A percentile compares a stretch with the other conserved stretches of the same genome.
Evolutionary conservation across 192 early-diverging fungal species (phyloP).

Genomic region (Ambispora gerdemannii): DNA sequence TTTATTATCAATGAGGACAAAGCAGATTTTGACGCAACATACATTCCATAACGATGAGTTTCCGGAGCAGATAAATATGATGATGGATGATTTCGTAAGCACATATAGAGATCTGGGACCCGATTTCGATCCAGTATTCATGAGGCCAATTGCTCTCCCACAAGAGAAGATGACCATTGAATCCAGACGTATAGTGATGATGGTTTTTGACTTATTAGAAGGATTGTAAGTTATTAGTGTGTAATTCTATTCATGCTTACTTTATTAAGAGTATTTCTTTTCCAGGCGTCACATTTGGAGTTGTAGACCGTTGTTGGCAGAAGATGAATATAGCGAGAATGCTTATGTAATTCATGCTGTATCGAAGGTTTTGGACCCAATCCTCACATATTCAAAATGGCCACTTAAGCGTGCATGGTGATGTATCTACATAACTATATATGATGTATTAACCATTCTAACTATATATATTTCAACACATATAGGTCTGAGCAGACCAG

Average conservation of each 20-base stretch:
- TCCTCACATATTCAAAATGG: neutral
- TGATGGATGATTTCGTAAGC: neutral
- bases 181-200: neutral
- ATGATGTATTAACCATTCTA: neutral
- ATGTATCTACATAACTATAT: constrained; percentile 1
- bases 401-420: constrained; percentile 4
- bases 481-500: no score
- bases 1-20: neutral
- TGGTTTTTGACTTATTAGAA: neutral
- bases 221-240: neutral
- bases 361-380: constrained; percentile 3
- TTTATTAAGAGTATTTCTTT: neutral
- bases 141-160: neutral
- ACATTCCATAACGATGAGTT: neutral
- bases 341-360: neutral
- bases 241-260: neutral
- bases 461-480: constrained; percentile 1
- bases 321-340: constrained; percentile 8
- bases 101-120: neutral
- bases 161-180: neutral
- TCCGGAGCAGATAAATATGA: neutral
- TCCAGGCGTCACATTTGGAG: neutral
- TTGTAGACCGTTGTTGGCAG: neutral
- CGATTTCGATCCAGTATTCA: neutral
- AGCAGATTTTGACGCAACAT: neutral